Evolutionary conservation across 2,329 filamentous ascomycete genomes (phyloP), one percentile per base, ranked within the genome.

Genomic region (Thermothelomyces thermophilus): DNA sequence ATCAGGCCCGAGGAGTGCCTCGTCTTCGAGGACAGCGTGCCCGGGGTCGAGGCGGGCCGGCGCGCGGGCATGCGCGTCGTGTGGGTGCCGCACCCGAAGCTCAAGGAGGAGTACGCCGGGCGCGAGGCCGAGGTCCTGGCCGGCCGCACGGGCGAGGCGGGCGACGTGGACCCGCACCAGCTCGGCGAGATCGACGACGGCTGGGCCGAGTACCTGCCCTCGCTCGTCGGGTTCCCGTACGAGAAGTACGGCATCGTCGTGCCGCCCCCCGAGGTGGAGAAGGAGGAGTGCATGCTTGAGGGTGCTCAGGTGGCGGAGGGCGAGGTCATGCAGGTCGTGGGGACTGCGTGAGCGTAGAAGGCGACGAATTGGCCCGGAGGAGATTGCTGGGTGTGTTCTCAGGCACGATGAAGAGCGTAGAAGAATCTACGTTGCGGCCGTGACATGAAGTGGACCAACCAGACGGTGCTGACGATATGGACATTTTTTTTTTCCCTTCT

Each of bases 11-110:
- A 87, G 58, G 91, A 97, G 68, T 97, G 93, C 64, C 74, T 98
- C 14, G 93, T 97, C 0, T 97, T 98, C 62, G 93, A 98, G 70
- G 93, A 98, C 67, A 88, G 85, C 40, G 90, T 97, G 1, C 88
- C 90, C 0, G 93, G 93, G 3, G 89, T 96, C 2, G 93, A 98
- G 70, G 82, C 89, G 2, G 93, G 90, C 4, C 75, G 93, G 46
- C 80, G 93, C 57, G 93, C 93, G 0, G 91, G 91, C 0, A 97
- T 97, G 91, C 82, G 91, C 58, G 90, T 94, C 11, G 75, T 95
- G 1, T 98, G 93, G 93, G 85, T 82, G 59, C 93, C 93, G 20
- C 90, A 97, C 68, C 80, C 82, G 1, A 87, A 81, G 62, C 70
- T 98, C 46, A 74, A 86, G 69, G 73, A 80, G 46, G 87, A 91